A percentile compares a stretch with the other conserved stretches of the same genome.
Evolutionary conservation across 1,284 basidiomycete genomes (phyloP).

Genomic region (Golubevia pallescens): DNA sequence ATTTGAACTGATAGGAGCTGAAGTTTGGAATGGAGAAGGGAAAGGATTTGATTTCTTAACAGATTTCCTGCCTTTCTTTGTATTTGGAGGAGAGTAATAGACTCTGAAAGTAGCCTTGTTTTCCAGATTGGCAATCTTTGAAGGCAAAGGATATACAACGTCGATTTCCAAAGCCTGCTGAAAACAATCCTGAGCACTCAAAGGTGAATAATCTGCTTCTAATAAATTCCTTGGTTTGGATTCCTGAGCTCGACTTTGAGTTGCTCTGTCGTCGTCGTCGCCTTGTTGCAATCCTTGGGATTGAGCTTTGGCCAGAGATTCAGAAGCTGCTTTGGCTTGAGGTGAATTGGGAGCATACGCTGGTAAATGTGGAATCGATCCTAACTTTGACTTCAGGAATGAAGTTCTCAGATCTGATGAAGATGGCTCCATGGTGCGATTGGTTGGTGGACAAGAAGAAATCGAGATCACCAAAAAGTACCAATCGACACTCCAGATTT

Average conservation of each 20-base stretch:
- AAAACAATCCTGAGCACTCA: slow-evolving; percentile 44
- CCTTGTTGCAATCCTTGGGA: neutral
- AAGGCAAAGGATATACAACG: slow-evolving; percentile 16
- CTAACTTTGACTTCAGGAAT: slow-evolving; percentile 27
- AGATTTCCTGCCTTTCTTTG: neutral
- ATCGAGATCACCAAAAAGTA: no score
- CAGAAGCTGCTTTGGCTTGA: slow-evolving; percentile 10
- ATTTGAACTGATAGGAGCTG: slow-evolving; percentile 53
- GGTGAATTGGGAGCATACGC: slow-evolving; percentile 15
- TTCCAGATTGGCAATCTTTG: neutral
- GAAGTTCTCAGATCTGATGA: slow-evolving; percentile 28
- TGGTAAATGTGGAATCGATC: slow-evolving; percentile 29
- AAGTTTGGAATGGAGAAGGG: slow-evolving; percentile 21
- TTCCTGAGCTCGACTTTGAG: neutral
- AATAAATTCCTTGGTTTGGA: slow-evolving; percentile 3
- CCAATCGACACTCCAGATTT: no score
- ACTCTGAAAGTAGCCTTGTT: slow-evolving; percentile 63
- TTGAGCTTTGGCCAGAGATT: neutral
- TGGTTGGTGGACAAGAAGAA: neutral
- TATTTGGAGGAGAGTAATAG: slow-evolving; percentile 53
- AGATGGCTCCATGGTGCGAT: slow-evolving; percentile 6
- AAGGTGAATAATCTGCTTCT: slow-evolving; percentile 15
- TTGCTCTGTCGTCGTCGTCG: slow-evolving; percentile 5
- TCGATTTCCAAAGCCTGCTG: slow-evolving; percentile 51
- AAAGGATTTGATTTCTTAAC: neutral